These are phyloP conservation scores for Cotoneaster glaucophyllus DNA, from an alignment of 306 rosid genomes.

Conservation along the genomic window DNA sequence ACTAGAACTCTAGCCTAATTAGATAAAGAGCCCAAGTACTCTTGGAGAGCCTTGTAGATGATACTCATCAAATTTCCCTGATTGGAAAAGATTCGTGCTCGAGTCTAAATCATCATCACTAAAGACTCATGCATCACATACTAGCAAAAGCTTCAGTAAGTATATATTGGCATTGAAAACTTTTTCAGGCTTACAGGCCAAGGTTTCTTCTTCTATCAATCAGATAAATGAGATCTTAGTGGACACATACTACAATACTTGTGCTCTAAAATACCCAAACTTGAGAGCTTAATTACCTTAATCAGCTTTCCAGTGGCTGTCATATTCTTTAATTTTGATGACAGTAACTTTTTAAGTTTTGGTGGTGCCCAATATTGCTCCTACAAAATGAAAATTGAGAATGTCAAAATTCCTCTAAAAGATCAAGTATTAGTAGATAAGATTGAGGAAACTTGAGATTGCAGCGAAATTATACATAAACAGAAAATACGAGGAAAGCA, in stretches of 20 bases:
- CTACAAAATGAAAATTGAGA: constrained; percentile 31
- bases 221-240: constrained; percentile 10
- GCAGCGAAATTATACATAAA: not conserved
- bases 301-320: constrained; percentile 58
- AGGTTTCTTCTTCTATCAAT: not conserved
- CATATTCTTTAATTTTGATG: constrained; percentile 81
- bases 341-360: constrained; percentile 64
- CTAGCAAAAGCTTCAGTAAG: constrained; percentile 8
- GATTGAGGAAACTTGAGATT: not conserved
- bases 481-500: not conserved
- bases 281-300: constrained; percentile 49
- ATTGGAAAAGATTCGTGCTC: not conserved
- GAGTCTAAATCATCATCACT: not conserved
- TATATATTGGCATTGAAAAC: not conserved
- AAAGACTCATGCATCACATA: not conserved
- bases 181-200: constrained; percentile 3
- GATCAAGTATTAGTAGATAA: constrained; percentile 3
- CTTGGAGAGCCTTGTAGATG: not conserved
- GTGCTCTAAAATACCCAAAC: constrained; percentile 1
- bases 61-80: not conserved
- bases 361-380: constrained; percentile 73
- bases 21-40: not conserved
- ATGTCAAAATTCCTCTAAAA: constrained; percentile 12
- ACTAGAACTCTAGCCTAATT: not conserved
- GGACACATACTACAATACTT: constrained; percentile 9